Conservation (phyloP, 257 asterid genomes). For the Solanum arcanum region DNA sequence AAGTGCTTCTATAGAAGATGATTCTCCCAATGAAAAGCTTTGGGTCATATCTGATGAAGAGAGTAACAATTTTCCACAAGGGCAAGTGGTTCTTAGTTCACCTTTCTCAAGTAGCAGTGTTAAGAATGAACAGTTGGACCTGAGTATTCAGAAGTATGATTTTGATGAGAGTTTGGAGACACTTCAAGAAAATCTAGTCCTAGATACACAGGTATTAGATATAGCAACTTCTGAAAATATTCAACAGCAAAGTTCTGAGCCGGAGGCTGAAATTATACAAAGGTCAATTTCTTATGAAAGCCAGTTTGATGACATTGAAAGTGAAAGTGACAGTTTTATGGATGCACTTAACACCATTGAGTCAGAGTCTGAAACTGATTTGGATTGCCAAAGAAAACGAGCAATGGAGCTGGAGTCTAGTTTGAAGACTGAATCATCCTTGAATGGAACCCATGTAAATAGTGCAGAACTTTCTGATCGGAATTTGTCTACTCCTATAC, state of each 20-base stretch:
- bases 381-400: conserved; percentile 40
- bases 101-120: not conserved
- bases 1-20: not conserved
- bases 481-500: conserved; percentile 1
- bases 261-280: not conserved
- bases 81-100: not conserved
- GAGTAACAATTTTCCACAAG: not conserved
- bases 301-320: conserved; percentile 19
- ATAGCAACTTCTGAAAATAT: conserved; percentile 17
- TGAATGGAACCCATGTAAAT: conserved; percentile 5
- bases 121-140: conserved; percentile 30
- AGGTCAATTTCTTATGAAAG: conserved; percentile 1
- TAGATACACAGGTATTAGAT: conserved; percentile 10
- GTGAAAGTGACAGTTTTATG: conserved; percentile 68
- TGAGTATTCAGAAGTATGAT: conserved; percentile 16
- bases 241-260: not conserved
- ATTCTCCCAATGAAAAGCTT: conserved; percentile 4
- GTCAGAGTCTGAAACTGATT: conserved; percentile 69
- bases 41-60: conserved; percentile 5
- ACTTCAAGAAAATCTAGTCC: conserved; percentile 19
- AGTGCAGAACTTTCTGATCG: not conserved
- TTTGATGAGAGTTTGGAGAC: conserved; percentile 26
- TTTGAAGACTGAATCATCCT: conserved; percentile 27
- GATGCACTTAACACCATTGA: conserved; percentile 94
- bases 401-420: conserved; percentile 23